Conservation (phyloP, 2,329 filamentous ascomycete species). For the Pseudocercospora eumusae region DNA sequence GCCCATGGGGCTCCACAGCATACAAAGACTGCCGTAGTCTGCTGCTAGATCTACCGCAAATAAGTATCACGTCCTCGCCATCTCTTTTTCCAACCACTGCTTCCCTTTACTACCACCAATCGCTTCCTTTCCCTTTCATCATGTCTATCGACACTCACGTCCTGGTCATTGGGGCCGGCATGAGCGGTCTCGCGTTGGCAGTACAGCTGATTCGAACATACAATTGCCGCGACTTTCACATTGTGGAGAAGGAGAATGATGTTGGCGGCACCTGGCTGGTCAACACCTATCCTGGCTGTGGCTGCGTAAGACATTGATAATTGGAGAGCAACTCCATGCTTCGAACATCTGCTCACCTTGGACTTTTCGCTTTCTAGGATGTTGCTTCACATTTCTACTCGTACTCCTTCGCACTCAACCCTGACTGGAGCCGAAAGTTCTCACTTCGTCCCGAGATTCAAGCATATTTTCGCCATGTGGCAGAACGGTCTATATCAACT, state of each 20-base stretch:
- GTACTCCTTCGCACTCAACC: conserved; percentile 39
- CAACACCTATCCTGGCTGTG: conserved; percentile 24
- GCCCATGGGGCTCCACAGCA: no score
- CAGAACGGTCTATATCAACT: conserved; percentile 24
- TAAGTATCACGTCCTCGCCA: not conserved
- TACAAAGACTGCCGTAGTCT: not conserved
- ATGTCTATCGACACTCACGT: conserved; percentile 49
- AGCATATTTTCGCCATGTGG: conserved; percentile 31
- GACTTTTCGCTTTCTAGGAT: conserved; percentile 27
- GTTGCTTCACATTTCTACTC: conserved; percentile 39
- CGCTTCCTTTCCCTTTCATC: not conserved
- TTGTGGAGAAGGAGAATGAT: conserved; percentile 48
- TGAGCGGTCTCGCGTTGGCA: conserved; percentile 51
- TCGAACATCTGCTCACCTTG: not conserved
- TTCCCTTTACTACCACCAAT: not conserved
- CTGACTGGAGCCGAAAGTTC: conserved; percentile 37
- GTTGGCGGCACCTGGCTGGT: conserved; percentile 43
- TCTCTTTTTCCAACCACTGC: not conserved
- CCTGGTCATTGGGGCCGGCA: conserved; percentile 55
- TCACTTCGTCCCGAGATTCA: conserved; percentile 35
- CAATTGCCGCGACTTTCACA: conserved; percentile 44
- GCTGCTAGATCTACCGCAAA: not conserved
- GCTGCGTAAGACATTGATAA: not conserved
- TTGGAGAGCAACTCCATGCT: not conserved
- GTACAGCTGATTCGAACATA: conserved; percentile 48